phyloP scores from a whole-genome alignment of 2,329 filamentous ascomycete genomes.

The Neofusicoccum laricinum region DNA sequence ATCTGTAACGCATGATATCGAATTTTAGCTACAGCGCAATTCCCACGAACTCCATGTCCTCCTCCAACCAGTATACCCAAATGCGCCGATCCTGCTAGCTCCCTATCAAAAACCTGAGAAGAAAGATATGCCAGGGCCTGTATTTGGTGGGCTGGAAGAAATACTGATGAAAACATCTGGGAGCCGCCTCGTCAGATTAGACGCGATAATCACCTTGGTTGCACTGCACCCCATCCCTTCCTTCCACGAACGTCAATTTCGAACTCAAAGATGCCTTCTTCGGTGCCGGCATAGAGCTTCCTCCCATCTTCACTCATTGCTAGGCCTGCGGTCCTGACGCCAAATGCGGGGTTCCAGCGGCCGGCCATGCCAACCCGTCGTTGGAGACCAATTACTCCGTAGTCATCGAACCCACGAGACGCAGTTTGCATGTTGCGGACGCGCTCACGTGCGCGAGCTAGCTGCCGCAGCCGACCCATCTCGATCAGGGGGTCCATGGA shows the following conservation, averaged over 20 bases:
- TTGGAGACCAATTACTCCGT: constrained; percentile 11
- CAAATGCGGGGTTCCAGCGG: constrained; percentile 26
- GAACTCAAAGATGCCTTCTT: constrained; percentile 75
- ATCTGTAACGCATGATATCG: background rate
- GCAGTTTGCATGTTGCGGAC: constrained; percentile 28
- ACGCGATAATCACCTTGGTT: constrained; percentile 27
- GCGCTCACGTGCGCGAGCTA: constrained; percentile 36
- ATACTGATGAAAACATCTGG: background rate
- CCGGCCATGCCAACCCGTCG: constrained; percentile 2
- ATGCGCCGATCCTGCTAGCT: constrained; percentile 1
- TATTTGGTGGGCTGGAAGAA: background rate
- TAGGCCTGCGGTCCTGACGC: constrained; percentile 46
- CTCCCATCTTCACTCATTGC: constrained; percentile 49
- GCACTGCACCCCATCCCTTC: constrained; percentile 47
- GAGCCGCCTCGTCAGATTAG: background rate
- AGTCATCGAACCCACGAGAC: constrained; percentile 4
- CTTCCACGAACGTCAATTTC: constrained; percentile 62
- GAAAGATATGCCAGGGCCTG: background rate
- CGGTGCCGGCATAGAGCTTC: constrained; percentile 48
- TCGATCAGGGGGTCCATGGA: constrained; percentile 28
- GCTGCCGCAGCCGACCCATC: constrained; percentile 33
- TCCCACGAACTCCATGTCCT: background rate
- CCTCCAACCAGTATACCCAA: background rate
- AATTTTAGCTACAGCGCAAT: background rate
- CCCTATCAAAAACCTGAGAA: background rate